Conservation (phyloP, 2,329 filamentous ascomycete genomes). For the Epichloe scottii region DNA sequence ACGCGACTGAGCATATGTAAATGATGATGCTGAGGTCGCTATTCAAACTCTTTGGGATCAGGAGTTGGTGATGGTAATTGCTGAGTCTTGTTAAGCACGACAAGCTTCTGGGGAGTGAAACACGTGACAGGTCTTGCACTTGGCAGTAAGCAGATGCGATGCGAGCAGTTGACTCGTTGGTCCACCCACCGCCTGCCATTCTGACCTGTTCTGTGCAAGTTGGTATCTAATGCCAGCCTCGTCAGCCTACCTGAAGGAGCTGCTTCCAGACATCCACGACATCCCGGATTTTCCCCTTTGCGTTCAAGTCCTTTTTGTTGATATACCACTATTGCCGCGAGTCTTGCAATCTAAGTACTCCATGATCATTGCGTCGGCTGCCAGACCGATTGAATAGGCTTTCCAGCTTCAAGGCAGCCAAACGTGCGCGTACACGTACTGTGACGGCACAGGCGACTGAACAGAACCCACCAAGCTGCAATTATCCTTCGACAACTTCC, state of each 20-base stretch:
- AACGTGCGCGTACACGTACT: neutral
- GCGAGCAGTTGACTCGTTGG: too few relatives aligned
- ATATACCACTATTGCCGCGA: neutral
- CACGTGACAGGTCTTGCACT: too few relatives aligned
- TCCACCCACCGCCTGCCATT: too few relatives aligned
- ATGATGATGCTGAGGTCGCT: too few relatives aligned
- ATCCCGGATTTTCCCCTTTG: neutral
- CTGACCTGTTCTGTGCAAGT: too few relatives aligned
- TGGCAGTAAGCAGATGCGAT: too few relatives aligned
- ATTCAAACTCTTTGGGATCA: too few relatives aligned
- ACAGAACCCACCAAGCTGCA: neutral
- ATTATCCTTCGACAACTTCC: neutral
- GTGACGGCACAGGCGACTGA: neutral
- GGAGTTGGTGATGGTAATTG: too few relatives aligned
- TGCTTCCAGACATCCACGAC: neutral
- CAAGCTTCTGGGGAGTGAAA: too few relatives aligned
- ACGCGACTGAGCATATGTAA: too few relatives aligned
- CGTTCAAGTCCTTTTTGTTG: too few relatives aligned
- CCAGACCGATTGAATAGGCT: neutral
- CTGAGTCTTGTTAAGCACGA: too few relatives aligned
- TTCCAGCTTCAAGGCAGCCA: conserved; percentile 2
- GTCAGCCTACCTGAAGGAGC: neutral
- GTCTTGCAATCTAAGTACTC: neutral
- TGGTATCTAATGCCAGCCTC: neutral
- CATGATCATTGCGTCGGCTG: neutral